Evolutionary conservation across 441 rosid genomes (phyloP), one percentile per base, ranked within the genome.

Genomic region (Pelargonium australe): DNA sequence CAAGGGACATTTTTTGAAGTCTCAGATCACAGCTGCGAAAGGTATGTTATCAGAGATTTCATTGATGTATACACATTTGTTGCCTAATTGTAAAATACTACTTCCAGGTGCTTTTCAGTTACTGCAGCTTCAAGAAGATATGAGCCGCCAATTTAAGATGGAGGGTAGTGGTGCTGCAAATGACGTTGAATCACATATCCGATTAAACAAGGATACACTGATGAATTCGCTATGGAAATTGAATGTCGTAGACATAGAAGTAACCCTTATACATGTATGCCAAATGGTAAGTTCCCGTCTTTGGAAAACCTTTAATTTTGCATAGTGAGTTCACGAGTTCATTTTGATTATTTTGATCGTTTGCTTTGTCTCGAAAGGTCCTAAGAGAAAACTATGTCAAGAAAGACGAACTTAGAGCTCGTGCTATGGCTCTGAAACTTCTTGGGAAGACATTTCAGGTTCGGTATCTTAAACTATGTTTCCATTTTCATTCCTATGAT

Each of bases 21-120:
- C 98, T 66, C 97, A 93, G 81, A 80, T 91, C 12, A 88, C 93
- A 58, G 97, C 97, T 75, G 96, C 98, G 44, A 91, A 88, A 89
- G 89, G 97, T 79, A 76, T 8, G 31, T 25, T 25, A 25, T 25
- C 2, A 1, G 31, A 25, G 31, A 25, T 25, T 25, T 25, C 31
- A 25, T 25, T 25, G 31, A 25, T 25, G 31, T 25, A 25, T 25
- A 25, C 31, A 25, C 31, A 25, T 62, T 47, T 43, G 23, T 51
- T 10, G 6, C n/a, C 31, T 25, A 25, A 25, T 25, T 25, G 31
- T 25, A 47, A 64, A 66, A 63, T 65, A 13, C 57, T 14, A 63
- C 71, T 51, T 73, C 9, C 84, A 89, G 95, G 91, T 53, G 95
- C 89, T 63, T 86, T 83, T 68, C 98, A 91, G 85, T 73, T 93